These are phyloP conservation scores for Cladochytrium replicatum DNA, from an alignment of 192 early-diverging fungal species.

Conservation along the genomic window DNA sequence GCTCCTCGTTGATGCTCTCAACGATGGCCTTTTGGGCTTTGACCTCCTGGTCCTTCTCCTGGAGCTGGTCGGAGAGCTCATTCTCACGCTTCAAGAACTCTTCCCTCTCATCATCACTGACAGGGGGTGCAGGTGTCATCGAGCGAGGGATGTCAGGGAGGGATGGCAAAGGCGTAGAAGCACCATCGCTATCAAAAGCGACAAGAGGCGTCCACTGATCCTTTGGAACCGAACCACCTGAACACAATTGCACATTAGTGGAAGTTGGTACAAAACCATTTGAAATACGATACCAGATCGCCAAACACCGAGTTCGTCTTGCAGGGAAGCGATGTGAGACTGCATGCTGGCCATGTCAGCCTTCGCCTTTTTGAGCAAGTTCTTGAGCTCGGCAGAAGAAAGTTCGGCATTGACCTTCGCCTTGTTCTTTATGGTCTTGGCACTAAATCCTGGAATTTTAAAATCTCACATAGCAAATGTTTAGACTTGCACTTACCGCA, in stretches of 20 bases:
- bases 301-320: conserved; percentile 87
- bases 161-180: neutral
- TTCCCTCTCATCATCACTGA: conserved; percentile 85
- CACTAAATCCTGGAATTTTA: conserved; percentile 45
- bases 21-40: conserved; percentile 46
- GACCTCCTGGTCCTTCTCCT: conserved; percentile 84
- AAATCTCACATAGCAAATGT: no score
- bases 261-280: no score
- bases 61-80: conserved; percentile 85
- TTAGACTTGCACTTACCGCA: conserved; percentile 53
- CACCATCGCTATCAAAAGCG: conserved; percentile 8
- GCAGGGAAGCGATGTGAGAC: conserved; percentile 70
- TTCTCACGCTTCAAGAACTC: conserved; percentile 93
- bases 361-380: conserved; percentile 83
- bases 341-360: conserved; percentile 70
- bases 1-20: conserved; percentile 61
- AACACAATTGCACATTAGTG: no score
- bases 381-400: conserved; percentile 88
- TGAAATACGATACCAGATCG: no score
- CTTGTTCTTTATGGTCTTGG: conserved; percentile 99
- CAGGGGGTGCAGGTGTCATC: conserved; percentile 60
- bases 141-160: conserved; percentile 47
- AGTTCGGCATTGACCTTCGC: conserved; percentile 98
- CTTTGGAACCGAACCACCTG: no score
- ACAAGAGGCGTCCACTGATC: no score